phyloP scores from a whole-genome alignment of 2,329 filamentous ascomycete genomes.

The Sporothrix brasiliensis region DNA sequence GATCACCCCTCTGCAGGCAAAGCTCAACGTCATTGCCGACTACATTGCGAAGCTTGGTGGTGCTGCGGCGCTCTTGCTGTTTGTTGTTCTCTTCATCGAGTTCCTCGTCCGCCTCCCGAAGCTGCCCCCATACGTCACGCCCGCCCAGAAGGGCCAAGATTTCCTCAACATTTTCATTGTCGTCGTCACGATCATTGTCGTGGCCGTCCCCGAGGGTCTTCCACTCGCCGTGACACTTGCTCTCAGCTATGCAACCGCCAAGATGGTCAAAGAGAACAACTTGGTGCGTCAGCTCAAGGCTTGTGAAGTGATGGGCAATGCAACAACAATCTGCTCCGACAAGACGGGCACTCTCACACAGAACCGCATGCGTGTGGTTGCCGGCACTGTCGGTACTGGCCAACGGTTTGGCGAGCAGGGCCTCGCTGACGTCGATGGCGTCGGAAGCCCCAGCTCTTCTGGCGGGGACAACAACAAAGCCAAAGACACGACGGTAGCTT shows the following conservation, averaged over 20 bases:
- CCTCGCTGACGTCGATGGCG: constrained; percentile 27
- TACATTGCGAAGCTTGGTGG: constrained; percentile 79
- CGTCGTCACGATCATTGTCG: constrained; percentile 77
- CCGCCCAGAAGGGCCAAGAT: constrained; percentile 75
- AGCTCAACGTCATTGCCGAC: constrained; percentile 73
- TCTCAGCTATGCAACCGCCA: constrained; percentile 73
- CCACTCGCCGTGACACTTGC: constrained; percentile 78
- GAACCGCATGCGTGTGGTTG: constrained; percentile 70
- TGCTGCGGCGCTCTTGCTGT: constrained; percentile 74
- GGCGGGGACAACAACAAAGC: constrained; percentile 35
- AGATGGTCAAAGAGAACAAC: constrained; percentile 78
- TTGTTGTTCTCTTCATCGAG: constrained; percentile 82
- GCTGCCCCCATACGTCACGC: constrained; percentile 51
- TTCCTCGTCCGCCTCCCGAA: constrained; percentile 71
- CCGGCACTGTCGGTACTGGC: constrained; percentile 59
- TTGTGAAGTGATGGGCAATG: constrained; percentile 80
- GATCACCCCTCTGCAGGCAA: constrained; percentile 75
- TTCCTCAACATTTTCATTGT: constrained; percentile 78
- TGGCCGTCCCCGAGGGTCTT: constrained; percentile 76
- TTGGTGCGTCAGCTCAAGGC: constrained; percentile 75
- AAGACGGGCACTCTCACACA: constrained; percentile 70
- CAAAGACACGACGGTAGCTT: constrained; percentile 1
- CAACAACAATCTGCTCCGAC: constrained; percentile 63
- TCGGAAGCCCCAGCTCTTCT: constrained; percentile 37
- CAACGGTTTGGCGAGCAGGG: constrained; percentile 56